A percentile compares a stretch with the other conserved stretches of the same genome.
Evolutionary conservation across 495 filamentous ascomycete species (phyloP).

Genomic region (Jackrogersella multiformis): DNA sequence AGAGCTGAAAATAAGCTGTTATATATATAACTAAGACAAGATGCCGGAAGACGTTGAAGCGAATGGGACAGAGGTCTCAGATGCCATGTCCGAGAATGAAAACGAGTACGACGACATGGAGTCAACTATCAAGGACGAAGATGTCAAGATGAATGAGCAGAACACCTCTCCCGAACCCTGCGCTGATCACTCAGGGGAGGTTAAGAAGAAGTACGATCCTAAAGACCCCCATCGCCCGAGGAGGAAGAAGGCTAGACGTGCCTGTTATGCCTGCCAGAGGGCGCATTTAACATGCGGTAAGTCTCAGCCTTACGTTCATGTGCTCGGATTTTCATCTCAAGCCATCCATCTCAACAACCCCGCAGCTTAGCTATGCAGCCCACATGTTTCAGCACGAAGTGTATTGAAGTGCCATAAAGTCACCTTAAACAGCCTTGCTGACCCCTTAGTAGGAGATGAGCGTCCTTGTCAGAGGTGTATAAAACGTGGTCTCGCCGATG

Average conservation of each 20-base stretch:
- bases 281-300: constrained; percentile 98
- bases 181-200: constrained; percentile 55
- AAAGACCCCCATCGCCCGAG: constrained; percentile 89
- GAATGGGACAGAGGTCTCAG: constrained; percentile 60
- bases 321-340: constrained; percentile 33
- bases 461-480: constrained; percentile 93
- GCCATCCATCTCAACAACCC: constrained; percentile 34
- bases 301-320: constrained; percentile 53
- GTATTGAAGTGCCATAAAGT: constrained; percentile 23
- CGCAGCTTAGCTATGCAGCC: constrained; percentile 23
- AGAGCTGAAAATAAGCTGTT: constrained; percentile 38
- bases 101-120: constrained; percentile 62
- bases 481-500: constrained; percentile 87
- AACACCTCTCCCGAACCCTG: constrained; percentile 55
- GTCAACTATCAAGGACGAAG: constrained; percentile 58
- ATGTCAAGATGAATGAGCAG: constrained; percentile 68
- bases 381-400: constrained; percentile 15
- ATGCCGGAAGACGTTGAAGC: constrained; percentile 58
- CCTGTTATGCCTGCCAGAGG: constrained; percentile 95
- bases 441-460: constrained; percentile 65
- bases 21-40: constrained; percentile 59
- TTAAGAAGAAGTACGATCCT: constrained; percentile 71
- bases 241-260: constrained; percentile 94
- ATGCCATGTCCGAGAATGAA: constrained; percentile 63
- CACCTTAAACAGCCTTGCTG: constrained; percentile 22